phyloP scores from a whole-genome alignment of 2,329 filamentous ascomycete genomes.

The Drechslerella stenobrocha region DNA sequence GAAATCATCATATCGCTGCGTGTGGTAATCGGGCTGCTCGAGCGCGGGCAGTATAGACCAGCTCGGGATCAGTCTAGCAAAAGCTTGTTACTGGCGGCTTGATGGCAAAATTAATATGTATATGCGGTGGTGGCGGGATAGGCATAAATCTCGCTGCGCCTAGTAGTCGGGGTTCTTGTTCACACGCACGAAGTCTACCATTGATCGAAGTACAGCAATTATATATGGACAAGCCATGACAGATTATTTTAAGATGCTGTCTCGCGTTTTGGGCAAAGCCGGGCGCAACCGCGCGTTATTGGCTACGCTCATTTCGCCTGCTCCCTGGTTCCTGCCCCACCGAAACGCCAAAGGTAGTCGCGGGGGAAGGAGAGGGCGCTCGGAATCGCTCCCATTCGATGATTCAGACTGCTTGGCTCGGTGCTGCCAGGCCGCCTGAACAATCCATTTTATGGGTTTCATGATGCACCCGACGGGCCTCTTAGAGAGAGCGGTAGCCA shows the following conservation, averaged over 20 bases:
- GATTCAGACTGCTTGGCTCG: not conserved
- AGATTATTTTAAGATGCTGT: slow-evolving; percentile 41
- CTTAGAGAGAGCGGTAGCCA: slow-evolving; percentile 14
- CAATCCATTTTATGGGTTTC: slow-evolving; percentile 28
- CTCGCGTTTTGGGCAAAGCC: slow-evolving; percentile 38
- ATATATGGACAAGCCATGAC: no score
- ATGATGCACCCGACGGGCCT: slow-evolving; percentile 45
- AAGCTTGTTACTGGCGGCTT: no score
- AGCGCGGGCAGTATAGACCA: no score
- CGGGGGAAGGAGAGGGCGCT: not conserved
- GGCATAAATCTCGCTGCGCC: no score
- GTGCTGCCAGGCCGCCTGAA: not conserved
- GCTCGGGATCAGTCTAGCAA: no score
- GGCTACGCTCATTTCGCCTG: slow-evolving; percentile 46
- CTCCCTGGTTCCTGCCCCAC: not conserved
- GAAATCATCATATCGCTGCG: no score
- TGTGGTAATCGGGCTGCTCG: no score
- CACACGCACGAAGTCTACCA: no score
- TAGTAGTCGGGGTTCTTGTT: no score
- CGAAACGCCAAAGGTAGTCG: not conserved
- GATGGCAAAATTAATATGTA: no score
- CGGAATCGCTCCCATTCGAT: not conserved
- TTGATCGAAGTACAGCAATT: not conserved
- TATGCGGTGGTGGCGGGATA: no score
- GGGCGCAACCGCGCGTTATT: slow-evolving; percentile 46